Base-by-base conservation (phyloP, 2,329 filamentous ascomycete genomes). In the Teratosphaeriaceae sp. region DNA sequence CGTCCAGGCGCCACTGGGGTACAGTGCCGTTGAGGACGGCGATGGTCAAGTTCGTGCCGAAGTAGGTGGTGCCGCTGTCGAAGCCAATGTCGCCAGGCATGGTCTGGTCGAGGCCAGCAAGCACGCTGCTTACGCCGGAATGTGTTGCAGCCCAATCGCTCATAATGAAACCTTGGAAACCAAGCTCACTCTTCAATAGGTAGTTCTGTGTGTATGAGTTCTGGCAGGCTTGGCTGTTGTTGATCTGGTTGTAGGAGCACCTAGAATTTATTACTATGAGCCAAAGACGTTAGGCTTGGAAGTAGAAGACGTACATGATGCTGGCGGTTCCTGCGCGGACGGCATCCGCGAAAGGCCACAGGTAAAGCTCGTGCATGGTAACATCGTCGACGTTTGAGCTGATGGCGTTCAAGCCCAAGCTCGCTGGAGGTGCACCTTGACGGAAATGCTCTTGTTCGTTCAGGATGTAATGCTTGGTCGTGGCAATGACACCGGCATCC, bases 1-100 rank as follows among this genome's bases (percentile, higher is more conserved):
- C 92, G 54, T 96, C 89, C 8, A 97, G 63, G 39, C 90, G 54
- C 76, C 85, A 94, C 53, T 85, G 79, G 1, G 90, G 87, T 23
- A 97, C 70, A 1, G 88, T 95, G 26, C 89, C 89, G 59, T 97
- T 96, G 54, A 94, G 66, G 5, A 96, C 81, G 1, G 86, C 86
- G 37, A 94, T 70, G 2, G 90, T 96, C 54, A 97, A 65, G 65
- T 97, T 97, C 21, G 81, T 70, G 8, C 90, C 90, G 58, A 53
- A 60, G 48, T 47, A 60, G 2, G 50, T 47, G 15, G 47, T 58
- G 2, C 35, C 85, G 3, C 76, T 79, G 63, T 84, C 79, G 68
- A 96, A 94, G 16, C 67, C 51, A 1, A 84, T 84, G 60, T 96
- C 90, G 42, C 87, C 86, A 1, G 85, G 85, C 87, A 92, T 92